These are phyloP conservation scores for Phytopythium cucurbitacearum DNA, from an alignment of 352 stramenopile genomes.

Conservation along the genomic window DNA sequence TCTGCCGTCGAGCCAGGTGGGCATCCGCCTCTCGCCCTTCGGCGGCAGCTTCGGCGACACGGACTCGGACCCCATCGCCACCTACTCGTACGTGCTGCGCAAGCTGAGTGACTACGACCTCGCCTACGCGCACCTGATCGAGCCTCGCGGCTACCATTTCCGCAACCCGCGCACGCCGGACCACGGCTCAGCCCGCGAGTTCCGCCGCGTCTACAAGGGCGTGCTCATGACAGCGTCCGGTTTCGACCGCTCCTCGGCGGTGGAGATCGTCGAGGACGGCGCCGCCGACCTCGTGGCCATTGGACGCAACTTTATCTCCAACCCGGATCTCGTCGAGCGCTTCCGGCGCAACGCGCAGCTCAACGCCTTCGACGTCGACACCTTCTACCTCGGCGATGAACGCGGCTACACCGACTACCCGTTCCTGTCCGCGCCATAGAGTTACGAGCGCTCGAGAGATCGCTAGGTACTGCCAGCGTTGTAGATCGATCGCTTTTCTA, in stretches of 20 bases:
- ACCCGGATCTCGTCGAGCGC: constrained; percentile 61
- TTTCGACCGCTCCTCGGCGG: constrained; percentile 40
- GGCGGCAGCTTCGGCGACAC: constrained; percentile 39
- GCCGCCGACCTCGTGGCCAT: constrained; percentile 60
- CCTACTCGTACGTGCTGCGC: constrained; percentile 46
- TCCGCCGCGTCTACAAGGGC: constrained; percentile 55
- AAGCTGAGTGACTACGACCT: constrained; percentile 55
- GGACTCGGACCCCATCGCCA: constrained; percentile 37
- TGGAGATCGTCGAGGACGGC: constrained; percentile 41
- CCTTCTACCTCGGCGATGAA: constrained; percentile 39
- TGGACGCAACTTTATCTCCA: constrained; percentile 70
- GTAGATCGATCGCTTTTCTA: too few species aligned
- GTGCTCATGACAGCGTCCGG: constrained; percentile 52
- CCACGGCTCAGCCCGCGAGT: constrained; percentile 36
- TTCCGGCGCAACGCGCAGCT: constrained; percentile 40
- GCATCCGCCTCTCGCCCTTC: constrained; percentile 43
- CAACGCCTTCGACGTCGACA: constrained; percentile 33
- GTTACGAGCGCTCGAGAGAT: too few species aligned
- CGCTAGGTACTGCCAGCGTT: too few species aligned
- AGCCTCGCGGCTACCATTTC: constrained; percentile 44
- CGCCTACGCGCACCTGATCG: constrained; percentile 57
- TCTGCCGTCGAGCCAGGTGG: constrained; percentile 27
- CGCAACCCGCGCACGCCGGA: constrained; percentile 27
- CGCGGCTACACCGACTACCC: constrained; percentile 52
- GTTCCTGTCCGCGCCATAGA: constrained; percentile 12